Evolutionary conservation across 495 filamentous ascomycete genomes (phyloP).

Genomic region (Penicillium canescens): DNA sequence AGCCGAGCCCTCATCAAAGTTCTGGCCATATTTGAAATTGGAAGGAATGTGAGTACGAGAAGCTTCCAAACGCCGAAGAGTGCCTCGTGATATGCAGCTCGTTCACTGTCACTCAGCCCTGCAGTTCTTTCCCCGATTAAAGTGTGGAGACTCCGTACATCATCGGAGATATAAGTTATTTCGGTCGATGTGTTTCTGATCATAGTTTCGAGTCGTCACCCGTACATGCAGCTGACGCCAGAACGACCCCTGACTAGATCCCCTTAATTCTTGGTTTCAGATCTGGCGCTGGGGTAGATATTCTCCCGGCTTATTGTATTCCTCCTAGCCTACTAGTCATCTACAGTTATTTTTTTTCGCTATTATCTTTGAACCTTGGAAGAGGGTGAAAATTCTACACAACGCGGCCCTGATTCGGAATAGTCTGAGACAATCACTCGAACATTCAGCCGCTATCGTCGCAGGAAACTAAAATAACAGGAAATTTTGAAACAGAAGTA

Average conservation of each 20-base stretch:
- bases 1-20: not conserved
- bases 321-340: too few relatives aligned
- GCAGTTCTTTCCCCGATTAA: too few relatives aligned
- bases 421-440: too few relatives aligned
- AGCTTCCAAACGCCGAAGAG: not conserved
- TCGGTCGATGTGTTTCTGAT: too few relatives aligned
- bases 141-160: too few relatives aligned
- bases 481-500: not conserved
- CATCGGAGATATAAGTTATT: too few relatives aligned
- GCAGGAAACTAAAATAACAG: not conserved
- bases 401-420: too few relatives aligned
- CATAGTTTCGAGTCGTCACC: too few relatives aligned
- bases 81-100: not conserved
- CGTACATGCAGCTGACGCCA: not conserved
- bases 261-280: not conserved
- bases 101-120: not conserved
- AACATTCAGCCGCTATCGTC: too few relatives aligned
- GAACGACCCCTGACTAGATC: not conserved
- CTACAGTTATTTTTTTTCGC: too few relatives aligned
- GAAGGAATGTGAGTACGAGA: constrained; percentile 1
- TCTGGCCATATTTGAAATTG: not conserved
- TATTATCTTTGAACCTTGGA: too few relatives aligned
- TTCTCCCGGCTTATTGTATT: not conserved
- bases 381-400: too few relatives aligned
- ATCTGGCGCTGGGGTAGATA: not conserved